Percentiles rank a stretch among this genome's conserved stretches.
These are phyloP conservation scores for Backusella tarrabulga DNA, from an alignment of 192 early-diverging fungal genomes.

Conservation along the genomic window DNA sequence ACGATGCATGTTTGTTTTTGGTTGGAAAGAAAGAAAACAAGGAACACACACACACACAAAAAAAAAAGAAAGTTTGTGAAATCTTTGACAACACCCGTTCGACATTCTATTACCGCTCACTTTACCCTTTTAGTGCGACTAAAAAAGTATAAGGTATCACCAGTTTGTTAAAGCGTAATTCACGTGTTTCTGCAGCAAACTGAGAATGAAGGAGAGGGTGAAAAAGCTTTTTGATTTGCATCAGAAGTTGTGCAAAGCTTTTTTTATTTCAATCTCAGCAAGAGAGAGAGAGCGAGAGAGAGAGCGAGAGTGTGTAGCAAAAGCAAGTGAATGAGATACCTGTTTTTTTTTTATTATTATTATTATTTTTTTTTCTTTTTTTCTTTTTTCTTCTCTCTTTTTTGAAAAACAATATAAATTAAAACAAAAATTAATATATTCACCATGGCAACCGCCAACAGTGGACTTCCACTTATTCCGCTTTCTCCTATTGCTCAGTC, in stretches of 20 bases:
- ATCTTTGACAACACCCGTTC: not conserved
- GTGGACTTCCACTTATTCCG: constrained; percentile 46
- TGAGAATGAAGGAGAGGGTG: not conserved
- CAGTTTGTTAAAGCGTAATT: not conserved
- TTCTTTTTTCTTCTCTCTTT: not conserved
- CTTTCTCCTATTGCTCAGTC: constrained; percentile 49
- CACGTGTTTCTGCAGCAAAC: not conserved
- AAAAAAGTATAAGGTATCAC: not conserved
- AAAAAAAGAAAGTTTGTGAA: not conserved
- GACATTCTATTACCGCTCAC: too few species aligned
- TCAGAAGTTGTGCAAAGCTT: not conserved
- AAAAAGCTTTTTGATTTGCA: not conserved
- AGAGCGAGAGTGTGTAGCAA: too few species aligned
- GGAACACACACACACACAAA: not conserved
- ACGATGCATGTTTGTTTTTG: too few species aligned
- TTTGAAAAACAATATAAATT: not conserved
- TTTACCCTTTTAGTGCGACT: not conserved
- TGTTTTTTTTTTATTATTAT: not conserved
- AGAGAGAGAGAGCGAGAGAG: too few species aligned
- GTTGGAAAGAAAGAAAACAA: not conserved
- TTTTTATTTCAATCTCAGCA: not conserved
- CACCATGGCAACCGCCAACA: constrained; percentile 1
- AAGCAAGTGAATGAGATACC: too few species aligned
- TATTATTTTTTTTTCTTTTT: not conserved
- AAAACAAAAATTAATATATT: not conserved